Evolutionary conservation across 2,329 filamentous ascomycete species (phyloP), one percentile per base, ranked within the genome.

Genomic region (Endothia cerciana): DNA sequence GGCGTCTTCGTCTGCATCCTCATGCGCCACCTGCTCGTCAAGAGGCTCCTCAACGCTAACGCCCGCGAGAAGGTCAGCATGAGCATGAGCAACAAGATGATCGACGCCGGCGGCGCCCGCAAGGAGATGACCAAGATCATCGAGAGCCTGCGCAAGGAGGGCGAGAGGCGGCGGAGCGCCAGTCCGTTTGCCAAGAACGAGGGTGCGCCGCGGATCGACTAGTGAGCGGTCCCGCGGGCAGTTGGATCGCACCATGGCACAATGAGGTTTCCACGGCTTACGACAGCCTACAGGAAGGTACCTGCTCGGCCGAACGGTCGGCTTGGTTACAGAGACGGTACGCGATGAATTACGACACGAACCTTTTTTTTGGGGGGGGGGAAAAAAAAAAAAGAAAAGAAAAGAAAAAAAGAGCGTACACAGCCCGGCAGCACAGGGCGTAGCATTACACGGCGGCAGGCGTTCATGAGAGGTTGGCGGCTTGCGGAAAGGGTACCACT

Each of bases 1-100:
- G 95, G 95, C 22, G 92, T 99, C 0, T 98, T 94, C 76, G 95
- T 99, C 3, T 98, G 95, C 77, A 86, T 98, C 70, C 85, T 94
- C 69, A 99, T 99, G 94, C 89, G 93, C 59, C 91, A 97, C 78
- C 80, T 99, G n/a, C 84, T 99, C 22, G 83, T 97, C 60, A 94
- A 93, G 78, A 84, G 92, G 65, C 82, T 99, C 30, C 81, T 99
- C 65, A 87, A 85, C 70, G 93, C 92, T 10, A 91, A 93, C 74
- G 89, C 91, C 2, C 87, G 87, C 69, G 89, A 94, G 76, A 97
- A 97, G 79, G 91, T 98, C 15, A 94, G 89, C 69, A 98, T 99
- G 95, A 95, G 91, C 74, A 91, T 98, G 86, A 88, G 86, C 5
- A 92, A 91, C 30, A 93, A 93, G 75, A 86, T 90, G 73, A 89